Percentiles rank a stretch among this genome's conserved stretches.
Conservation (phyloP, 2,329 filamentous ascomycete species). For the Aspergillus brasiliensis region DNA sequence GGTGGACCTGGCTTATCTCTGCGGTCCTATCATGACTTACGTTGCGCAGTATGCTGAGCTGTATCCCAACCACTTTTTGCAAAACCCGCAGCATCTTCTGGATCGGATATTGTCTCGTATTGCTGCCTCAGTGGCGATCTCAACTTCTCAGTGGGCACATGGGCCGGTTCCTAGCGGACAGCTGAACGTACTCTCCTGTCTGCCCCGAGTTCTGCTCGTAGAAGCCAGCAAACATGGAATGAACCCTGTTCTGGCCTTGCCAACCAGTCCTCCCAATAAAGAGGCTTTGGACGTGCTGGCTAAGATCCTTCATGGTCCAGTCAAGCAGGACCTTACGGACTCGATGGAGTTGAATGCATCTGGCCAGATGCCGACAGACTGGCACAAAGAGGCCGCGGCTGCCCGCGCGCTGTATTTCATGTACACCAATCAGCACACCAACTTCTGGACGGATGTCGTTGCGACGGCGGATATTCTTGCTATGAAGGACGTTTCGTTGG, state of each 20-base stretch:
- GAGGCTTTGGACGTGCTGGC: conserved; percentile 59
- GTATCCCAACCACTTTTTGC: conserved; percentile 59
- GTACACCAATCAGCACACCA: conserved; percentile 55
- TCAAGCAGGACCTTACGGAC: conserved; percentile 24
- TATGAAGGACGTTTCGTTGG: conserved; percentile 58
- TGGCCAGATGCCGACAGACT: conserved; percentile 41
- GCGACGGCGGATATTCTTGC: conserved; percentile 59
- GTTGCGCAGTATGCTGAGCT: conserved; percentile 57
- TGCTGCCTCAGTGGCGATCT: conserved; percentile 47
- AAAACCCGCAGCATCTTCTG: conserved; percentile 41
- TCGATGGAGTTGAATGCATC: conserved; percentile 36
- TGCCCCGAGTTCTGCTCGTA: conserved; percentile 57
- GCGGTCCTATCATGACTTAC: conserved; percentile 59
- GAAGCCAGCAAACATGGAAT: conserved; percentile 42
- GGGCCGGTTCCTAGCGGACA: conserved; percentile 57
- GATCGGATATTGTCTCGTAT: conserved; percentile 53
- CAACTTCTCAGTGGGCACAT: conserved; percentile 54
- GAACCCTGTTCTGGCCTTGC: conserved; percentile 53
- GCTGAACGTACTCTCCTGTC: conserved; percentile 58
- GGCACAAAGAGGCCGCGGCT: conserved; percentile 51
- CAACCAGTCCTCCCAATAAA: conserved; percentile 54
- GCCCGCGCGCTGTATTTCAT: conserved; percentile 59
- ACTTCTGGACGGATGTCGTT: conserved; percentile 56
- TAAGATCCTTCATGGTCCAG: conserved; percentile 58
- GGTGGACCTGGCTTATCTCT: conserved; percentile 57